Conservation (phyloP, 164 flowering plant species). For the Tinospora cordifolia region DNA sequence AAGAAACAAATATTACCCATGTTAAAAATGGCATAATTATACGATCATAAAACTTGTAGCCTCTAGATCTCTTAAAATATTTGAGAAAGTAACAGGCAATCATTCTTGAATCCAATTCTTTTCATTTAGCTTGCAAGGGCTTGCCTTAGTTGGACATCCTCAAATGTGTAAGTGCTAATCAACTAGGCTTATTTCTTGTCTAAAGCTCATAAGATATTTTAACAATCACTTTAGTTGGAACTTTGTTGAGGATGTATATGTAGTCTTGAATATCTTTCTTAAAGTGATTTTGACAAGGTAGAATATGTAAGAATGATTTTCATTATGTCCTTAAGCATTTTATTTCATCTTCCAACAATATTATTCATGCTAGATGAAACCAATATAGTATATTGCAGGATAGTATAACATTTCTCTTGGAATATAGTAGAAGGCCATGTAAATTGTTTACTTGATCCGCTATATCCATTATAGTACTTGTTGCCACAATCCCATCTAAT, state of each 20-base stretch:
- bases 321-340: too few species aligned
- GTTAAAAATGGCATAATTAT: neutral
- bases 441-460: too few species aligned
- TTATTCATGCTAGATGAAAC: too few species aligned
- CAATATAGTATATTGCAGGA: too few species aligned
- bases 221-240: neutral
- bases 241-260: neutral
- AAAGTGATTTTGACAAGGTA: constrained; percentile 3
- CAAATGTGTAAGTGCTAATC: neutral
- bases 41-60: neutral
- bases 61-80: too few species aligned
- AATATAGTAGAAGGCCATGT: too few species aligned
- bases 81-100: neutral
- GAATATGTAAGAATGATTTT: constrained; percentile 8
- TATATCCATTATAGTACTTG: constrained; percentile 8
- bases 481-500: neutral
- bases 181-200: constrained; percentile 3
- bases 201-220: constrained; percentile 6
- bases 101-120: neutral
- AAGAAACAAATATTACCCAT: neutral
- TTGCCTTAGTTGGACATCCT: constrained; percentile 1
- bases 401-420: too few species aligned
- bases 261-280: neutral
- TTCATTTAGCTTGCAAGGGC: neutral
- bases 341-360: too few species aligned